These are phyloP conservation scores for Leccinellum luteum DNA, from an alignment of 768 basidiomycete species.

Conservation along the genomic window DNA sequence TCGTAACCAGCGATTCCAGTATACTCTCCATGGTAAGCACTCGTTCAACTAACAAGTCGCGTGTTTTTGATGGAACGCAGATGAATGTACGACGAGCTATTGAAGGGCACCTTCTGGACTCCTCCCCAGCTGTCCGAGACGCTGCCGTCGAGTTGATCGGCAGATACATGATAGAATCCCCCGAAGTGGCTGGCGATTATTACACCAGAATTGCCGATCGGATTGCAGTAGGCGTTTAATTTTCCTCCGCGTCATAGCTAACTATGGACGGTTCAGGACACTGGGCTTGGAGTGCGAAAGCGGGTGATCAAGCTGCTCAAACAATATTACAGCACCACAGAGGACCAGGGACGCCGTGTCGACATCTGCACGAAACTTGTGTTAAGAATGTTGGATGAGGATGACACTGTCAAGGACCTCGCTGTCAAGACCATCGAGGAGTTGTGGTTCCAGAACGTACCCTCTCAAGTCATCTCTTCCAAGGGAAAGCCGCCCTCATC, in stretches of 20 bases:
- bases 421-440: constrained; percentile 90
- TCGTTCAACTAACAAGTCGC: not conserved
- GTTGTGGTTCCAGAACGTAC: constrained; percentile 68
- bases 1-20: constrained; percentile 84
- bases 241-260: not conserved
- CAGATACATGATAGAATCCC: constrained; percentile 92
- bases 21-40: constrained; percentile 69
- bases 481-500: constrained; percentile 37
- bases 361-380: constrained; percentile 85
- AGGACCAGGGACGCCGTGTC: constrained; percentile 55
- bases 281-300: constrained; percentile 90
- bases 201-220: constrained; percentile 86
- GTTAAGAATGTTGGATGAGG: constrained; percentile 85
- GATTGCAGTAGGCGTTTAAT: constrained; percentile 66
- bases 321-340: constrained; percentile 68
- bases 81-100: constrained; percentile 80
- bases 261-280: constrained; percentile 57
- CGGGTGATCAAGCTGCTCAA: constrained; percentile 94
- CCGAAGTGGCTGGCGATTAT: constrained; percentile 86
- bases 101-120: constrained; percentile 86
- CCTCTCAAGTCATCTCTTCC: constrained; percentile 31
- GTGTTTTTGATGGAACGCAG: constrained; percentile 36
- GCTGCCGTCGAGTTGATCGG: constrained; percentile 96
- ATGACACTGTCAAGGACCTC: constrained; percentile 92
- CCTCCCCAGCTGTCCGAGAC: constrained; percentile 92